Conservation (phyloP, 805 yeast species). For the Ogataea corticis region DNA sequence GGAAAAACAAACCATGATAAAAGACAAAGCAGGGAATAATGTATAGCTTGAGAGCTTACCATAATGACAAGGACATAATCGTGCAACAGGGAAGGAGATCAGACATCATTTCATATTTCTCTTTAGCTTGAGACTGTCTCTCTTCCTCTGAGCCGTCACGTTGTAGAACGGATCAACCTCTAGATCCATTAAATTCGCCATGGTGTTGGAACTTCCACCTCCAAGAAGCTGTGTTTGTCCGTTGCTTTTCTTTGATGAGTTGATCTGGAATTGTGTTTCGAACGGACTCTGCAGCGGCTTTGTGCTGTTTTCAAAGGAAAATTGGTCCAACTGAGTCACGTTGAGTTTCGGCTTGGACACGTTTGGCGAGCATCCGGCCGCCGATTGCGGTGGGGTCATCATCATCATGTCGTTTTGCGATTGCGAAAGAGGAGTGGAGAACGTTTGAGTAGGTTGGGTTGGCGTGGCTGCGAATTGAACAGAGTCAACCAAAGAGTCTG, state of each 20-base stretch:
- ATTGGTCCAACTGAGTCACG: slow-evolving; percentile 17
- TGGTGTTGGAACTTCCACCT: neutral
- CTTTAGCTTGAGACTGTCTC: slow-evolving; percentile 52
- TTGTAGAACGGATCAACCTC: slow-evolving; percentile 38
- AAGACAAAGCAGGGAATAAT: neutral
- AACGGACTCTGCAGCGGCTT: slow-evolving; percentile 30
- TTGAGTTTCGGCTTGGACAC: slow-evolving; percentile 13
- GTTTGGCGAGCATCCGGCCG: slow-evolving; percentile 17
- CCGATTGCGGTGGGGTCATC: slow-evolving; percentile 24
- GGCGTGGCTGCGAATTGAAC: slow-evolving; percentile 25
- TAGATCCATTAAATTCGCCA: slow-evolving; percentile 17
- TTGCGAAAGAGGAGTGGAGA: slow-evolving; percentile 7
- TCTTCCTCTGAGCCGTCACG: slow-evolving; percentile 51
- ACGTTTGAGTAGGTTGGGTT: slow-evolving; percentile 9
- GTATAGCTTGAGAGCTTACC: too few species aligned
- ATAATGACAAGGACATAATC: slow-evolving; percentile 1
- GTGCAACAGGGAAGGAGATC: neutral
- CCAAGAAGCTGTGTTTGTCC: slow-evolving; percentile 7
- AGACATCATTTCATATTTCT: slow-evolving; percentile 34
- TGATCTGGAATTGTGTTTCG: slow-evolving; percentile 18
- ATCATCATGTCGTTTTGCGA: slow-evolving; percentile 15
- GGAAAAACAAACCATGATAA: neutral
- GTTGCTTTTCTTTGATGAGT: slow-evolving; percentile 1
- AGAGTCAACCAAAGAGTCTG: slow-evolving; percentile 37
- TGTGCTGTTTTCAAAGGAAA: slow-evolving; percentile 21